Evolutionary conservation across 2,329 filamentous ascomycete genomes (phyloP), one percentile per base, ranked within the genome.

Genomic region (Verruconis gallopava): DNA sequence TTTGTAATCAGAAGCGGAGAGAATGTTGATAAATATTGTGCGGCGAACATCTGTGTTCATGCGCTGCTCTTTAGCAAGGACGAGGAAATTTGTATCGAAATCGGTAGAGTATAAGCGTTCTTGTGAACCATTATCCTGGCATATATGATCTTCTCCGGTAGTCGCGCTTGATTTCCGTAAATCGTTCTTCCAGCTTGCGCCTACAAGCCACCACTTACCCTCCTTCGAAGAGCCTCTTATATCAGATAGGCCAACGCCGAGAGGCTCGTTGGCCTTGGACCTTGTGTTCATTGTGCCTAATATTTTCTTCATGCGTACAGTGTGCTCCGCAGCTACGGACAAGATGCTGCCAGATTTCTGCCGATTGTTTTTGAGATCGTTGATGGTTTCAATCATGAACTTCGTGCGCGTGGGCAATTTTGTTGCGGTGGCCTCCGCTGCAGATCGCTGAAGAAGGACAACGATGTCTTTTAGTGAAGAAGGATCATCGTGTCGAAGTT

Each of bases 121-220:
- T 32, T 41, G 20, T 4, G 30, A 14, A 12, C 15, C 35, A 43
- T 34, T 49, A 50, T 49, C 38, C 52, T 56, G 3, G 51, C 66
- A 55, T 14, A 58, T 57, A 34, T 64, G 57, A 44, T 65, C 61
- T 43, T 42, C 49, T 45, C 45, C 48, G 20, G 61, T 58, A 11
- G 44, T 50, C n/a, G n/a, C n/a, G n/a, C n/a, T n/a, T n/a, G n/a
- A n/a, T n/a, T n/a, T n/a, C n/a, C n/a, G n/a, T n/a, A n/a, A n/a
- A 14, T 60, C 49, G 45, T 69, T 57, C 32, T 66, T 68, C 75
- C 89, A 95, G 59, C 86, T 94, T n/a, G 91, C 89, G 40, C 91
- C 91, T 4, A 96, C 84, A 15, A 96, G 75, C 91, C 91, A 98
- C 91, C 91, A 98, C 65, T 94, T 95, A 1, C 91, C 91, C 55